Conservation (phyloP, 495 filamentous ascomycete species). For the Talaromyces trachyspermus region DNA sequence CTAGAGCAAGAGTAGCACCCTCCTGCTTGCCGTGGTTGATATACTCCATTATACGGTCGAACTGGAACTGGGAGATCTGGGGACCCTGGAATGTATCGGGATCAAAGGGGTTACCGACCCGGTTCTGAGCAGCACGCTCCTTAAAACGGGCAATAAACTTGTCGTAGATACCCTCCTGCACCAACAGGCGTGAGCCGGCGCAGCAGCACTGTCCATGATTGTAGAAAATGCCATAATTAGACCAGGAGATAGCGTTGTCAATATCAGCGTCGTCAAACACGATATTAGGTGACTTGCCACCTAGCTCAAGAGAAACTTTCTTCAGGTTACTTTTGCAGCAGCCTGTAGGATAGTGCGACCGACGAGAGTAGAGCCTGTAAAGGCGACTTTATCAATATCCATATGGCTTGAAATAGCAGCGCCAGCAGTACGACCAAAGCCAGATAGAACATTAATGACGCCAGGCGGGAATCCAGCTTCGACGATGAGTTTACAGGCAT, state of each 20-base stretch:
- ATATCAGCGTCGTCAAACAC: conserved; percentile 94
- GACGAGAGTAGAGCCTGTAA: conserved; percentile 89
- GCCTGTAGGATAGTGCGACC: conserved; percentile 94
- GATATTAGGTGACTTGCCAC: conserved; percentile 97
- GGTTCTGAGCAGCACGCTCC: conserved; percentile 60
- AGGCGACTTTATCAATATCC: conserved; percentile 97
- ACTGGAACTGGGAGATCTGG: conserved; percentile 81
- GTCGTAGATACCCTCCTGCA: conserved; percentile 86
- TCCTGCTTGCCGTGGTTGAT: conserved; percentile 70
- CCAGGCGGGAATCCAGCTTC: conserved; percentile 95
- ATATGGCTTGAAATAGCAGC: conserved; percentile 90
- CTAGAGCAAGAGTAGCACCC: conserved; percentile 68
- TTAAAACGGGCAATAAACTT: conserved; percentile 74
- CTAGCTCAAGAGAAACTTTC: conserved; percentile 96
- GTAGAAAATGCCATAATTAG: conserved; percentile 97
- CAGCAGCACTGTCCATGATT: conserved; percentile 99
- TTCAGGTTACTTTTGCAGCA: conserved; percentile 92
- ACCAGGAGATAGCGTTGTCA: conserved; percentile 95
- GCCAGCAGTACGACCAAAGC: conserved; percentile 82
- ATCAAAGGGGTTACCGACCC: conserved; percentile 76
- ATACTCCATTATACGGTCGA: conserved; percentile 83
- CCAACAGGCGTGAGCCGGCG: conserved; percentile 89
- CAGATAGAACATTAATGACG: conserved; percentile 92
- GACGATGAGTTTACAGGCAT: conserved; percentile 71
- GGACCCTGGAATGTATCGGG: conserved; percentile 82